These are phyloP conservation scores for Casuarina cunninghamiana DNA, from an alignment of 306 rosid species.

Conservation along the genomic window DNA sequence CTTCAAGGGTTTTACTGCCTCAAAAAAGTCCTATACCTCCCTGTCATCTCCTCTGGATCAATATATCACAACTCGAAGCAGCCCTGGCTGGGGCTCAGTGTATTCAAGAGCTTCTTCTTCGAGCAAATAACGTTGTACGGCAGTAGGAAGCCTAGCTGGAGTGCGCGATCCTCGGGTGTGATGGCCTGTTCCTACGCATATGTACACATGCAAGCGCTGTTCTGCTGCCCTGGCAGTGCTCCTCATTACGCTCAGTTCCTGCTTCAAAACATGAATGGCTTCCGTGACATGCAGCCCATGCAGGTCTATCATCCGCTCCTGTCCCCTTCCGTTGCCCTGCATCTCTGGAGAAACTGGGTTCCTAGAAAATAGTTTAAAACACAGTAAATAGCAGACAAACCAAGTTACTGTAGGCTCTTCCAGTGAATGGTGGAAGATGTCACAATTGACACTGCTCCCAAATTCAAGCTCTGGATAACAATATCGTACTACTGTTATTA, in stretches of 20 bases:
- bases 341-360: constrained; percentile 68
- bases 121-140: constrained; percentile 86
- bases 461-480: constrained; percentile 2
- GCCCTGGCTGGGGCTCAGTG: constrained; percentile 89
- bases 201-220: constrained; percentile 74
- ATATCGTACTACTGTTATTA: background rate
- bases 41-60: constrained; percentile 46
- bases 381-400: constrained; percentile 8
- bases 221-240: constrained; percentile 78
- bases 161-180: constrained; percentile 95
- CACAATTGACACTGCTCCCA: constrained; percentile 5
- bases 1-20: constrained; percentile 48
- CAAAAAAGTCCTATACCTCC: constrained; percentile 69
- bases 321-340: constrained; percentile 80
- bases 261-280: constrained; percentile 84
- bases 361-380: constrained; percentile 44
- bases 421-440: background rate
- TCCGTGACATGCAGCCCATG: constrained; percentile 89
- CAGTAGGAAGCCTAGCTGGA: constrained; percentile 78
- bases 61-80: constrained; percentile 74
- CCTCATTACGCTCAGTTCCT: constrained; percentile 72
- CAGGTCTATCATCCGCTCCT: constrained; percentile 87
- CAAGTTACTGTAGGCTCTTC: background rate
- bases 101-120: constrained; percentile 93
- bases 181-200: constrained; percentile 95